Conservation (phyloP, 225 moss, liverwort and hornwort genomes). For the Asterella californica region DNA sequence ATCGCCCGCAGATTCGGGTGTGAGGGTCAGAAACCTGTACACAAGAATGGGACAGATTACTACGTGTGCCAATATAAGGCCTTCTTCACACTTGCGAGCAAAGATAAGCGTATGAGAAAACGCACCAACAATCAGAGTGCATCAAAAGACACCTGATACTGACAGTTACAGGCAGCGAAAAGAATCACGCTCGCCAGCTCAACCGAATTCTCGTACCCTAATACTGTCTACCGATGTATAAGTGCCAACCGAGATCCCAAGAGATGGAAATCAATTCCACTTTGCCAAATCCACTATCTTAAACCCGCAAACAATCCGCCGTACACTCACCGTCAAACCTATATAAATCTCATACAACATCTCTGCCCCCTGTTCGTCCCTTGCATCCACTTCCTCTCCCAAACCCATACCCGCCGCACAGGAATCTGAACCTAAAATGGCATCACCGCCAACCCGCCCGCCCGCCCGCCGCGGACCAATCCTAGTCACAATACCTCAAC, state of each 20-base stretch:
- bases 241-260: slow-evolving; percentile 16
- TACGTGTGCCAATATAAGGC: neutral
- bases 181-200: slow-evolving; percentile 5
- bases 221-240: neutral
- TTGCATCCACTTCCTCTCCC: neutral
- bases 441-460: too few species aligned
- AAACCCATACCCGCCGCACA: neutral
- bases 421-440: neutral
- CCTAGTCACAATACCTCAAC: slow-evolving; percentile 8
- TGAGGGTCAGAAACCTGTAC: neutral
- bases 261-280: neutral
- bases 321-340: neutral
- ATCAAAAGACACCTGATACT: neutral
- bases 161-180: slow-evolving; percentile 4
- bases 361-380: neutral
- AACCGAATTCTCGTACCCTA: slow-evolving; percentile 1
- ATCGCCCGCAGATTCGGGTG: slow-evolving; percentile 2
- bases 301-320: neutral
- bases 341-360: neutral
- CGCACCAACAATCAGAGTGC: neutral
- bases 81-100: neutral
- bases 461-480: neutral
- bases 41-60: neutral
- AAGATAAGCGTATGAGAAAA: too few species aligned
- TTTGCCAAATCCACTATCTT: neutral